phyloP scores from a whole-genome alignment of 768 basidiomycete genomes.

The Podaxis rugospora region DNA sequence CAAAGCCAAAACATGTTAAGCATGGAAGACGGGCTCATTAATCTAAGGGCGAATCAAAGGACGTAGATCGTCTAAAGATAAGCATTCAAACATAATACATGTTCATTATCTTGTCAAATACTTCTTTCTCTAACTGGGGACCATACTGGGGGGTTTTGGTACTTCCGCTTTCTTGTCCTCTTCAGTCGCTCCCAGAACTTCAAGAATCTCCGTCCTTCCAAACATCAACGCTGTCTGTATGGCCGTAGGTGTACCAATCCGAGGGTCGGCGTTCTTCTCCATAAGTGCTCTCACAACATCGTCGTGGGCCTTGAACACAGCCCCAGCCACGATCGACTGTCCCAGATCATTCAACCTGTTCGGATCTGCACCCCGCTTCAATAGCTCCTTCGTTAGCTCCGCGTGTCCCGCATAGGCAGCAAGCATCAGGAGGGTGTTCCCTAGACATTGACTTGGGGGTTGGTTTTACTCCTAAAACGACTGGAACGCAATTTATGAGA shows the following conservation, averaged over 20 bases:
- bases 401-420: conserved; percentile 69
- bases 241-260: conserved; percentile 61
- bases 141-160: conserved; percentile 24
- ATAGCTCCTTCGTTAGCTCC: conserved; percentile 46
- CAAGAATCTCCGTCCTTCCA: conserved; percentile 49
- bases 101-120: background rate
- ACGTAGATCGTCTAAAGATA: too few species aligned
- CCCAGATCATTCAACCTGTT: conserved; percentile 67
- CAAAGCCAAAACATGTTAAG: too few species aligned
- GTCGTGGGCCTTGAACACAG: conserved; percentile 69
- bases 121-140: background rate
- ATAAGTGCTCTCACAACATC: conserved; percentile 57
- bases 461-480: background rate
- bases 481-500: background rate
- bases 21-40: too few species aligned
- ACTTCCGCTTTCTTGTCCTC: conserved; percentile 43
- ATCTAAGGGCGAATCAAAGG: too few species aligned
- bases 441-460: conserved; percentile 27
- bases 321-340: conserved; percentile 73
- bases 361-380: conserved; percentile 57
- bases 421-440: conserved; percentile 79
- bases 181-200: conserved; percentile 53
- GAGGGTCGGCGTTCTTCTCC: conserved; percentile 57
- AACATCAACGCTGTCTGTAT: conserved; percentile 71
- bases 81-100: background rate